Conservation (phyloP, 306 rosid genomes). For the Begonia fuchsioides region DNA sequence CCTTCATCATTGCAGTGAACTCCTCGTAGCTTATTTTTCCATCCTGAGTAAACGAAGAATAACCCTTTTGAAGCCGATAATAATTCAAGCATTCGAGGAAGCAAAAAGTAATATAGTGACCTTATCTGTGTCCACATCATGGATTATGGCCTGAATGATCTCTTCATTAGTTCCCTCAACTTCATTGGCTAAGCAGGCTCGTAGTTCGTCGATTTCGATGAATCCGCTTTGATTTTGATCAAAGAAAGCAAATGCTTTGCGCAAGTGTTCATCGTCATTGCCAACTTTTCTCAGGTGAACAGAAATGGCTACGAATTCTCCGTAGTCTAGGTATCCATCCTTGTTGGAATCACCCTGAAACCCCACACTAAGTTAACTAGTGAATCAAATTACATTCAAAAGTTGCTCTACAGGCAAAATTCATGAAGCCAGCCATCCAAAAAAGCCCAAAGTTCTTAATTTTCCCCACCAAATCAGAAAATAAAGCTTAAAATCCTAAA, state of each 20-base stretch:
- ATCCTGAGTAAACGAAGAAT: slow-evolving; percentile 36
- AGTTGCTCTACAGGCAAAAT: too few species aligned
- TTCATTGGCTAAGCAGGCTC: slow-evolving; percentile 42
- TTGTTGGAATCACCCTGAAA: slow-evolving; percentile 83
- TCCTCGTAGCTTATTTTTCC: slow-evolving; percentile 84
- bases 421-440: too few species aligned
- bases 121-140: slow-evolving; percentile 94
- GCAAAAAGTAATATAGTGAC: slow-evolving; percentile 13
- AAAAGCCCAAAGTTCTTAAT: neutral
- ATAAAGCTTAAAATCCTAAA: too few species aligned
- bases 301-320: slow-evolving; percentile 82
- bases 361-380: neutral
- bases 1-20: slow-evolving; percentile 87
- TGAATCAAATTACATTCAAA: too few species aligned
- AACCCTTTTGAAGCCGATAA: neutral
- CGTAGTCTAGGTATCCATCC: slow-evolving; percentile 73
- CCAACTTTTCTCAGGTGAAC: slow-evolving; percentile 77
- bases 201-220: slow-evolving; percentile 83
- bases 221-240: slow-evolving; percentile 48
- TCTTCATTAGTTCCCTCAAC: slow-evolving; percentile 52
- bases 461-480: neutral
- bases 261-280: slow-evolving; percentile 66
- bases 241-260: slow-evolving; percentile 73
- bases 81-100: neutral
- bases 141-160: slow-evolving; percentile 59